Conservation (phyloP, 2,329 filamentous ascomycete genomes). For the Zymoseptoria ardabiliae region DNA sequence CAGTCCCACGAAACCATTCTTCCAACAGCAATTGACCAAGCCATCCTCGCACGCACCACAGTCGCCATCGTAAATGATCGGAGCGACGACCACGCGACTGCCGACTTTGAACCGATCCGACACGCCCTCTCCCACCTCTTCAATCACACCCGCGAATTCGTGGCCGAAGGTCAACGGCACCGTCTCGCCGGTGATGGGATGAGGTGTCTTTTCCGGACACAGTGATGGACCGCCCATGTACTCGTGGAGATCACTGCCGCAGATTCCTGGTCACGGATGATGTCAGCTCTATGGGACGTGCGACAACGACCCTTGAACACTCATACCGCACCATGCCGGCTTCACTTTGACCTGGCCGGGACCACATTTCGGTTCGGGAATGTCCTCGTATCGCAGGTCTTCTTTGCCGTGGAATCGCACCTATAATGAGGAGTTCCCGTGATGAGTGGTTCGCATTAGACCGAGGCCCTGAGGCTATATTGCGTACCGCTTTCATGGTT, state of each 20-base stretch:
- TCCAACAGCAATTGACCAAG: constrained; percentile 48
- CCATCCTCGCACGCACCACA: constrained; percentile 47
- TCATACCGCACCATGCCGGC: constrained; percentile 32
- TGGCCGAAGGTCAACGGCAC: constrained; percentile 48
- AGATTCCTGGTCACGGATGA: constrained; percentile 4
- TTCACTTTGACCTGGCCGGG: constrained; percentile 31
- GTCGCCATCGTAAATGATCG: constrained; percentile 49
- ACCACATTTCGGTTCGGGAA: constrained; percentile 28
- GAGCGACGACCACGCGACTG: constrained; percentile 37
- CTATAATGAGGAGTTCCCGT: background rate
- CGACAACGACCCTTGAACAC: constrained; percentile 9
- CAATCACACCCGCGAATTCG: constrained; percentile 46
- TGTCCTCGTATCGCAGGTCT: constrained; percentile 30
- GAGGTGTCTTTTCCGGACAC: constrained; percentile 43
- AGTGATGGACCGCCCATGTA: constrained; percentile 31
- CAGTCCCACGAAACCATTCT: constrained; percentile 47
- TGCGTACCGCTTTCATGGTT: constrained; percentile 25
- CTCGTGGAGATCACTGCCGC: constrained; percentile 27
- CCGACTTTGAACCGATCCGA: constrained; percentile 40
- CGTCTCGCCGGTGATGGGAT: constrained; percentile 47
- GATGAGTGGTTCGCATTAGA: background rate
- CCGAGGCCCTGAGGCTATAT: background rate
- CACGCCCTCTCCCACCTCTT: constrained; percentile 46
- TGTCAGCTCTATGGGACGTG: constrained; percentile 1
- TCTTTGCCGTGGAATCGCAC: constrained; percentile 33